Evolutionary conservation across 140 eudicot species (phyloP).

Genomic region (Artemisia princeps): DNA sequence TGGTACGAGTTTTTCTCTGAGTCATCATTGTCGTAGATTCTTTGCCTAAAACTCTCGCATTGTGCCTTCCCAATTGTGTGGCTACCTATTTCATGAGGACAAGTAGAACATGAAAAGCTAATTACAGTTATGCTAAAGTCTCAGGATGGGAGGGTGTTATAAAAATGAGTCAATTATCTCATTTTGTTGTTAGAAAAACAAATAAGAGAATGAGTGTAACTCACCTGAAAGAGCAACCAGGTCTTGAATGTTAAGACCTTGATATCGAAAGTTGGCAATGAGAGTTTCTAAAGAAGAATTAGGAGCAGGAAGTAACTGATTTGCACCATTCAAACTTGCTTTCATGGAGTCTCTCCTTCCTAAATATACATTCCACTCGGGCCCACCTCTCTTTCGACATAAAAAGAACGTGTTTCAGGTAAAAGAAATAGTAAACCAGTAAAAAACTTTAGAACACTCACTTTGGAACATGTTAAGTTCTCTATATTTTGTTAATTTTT

Average conservation of each 20-base stretch:
- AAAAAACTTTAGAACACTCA: not conserved
- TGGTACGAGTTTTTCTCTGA: slow-evolving; percentile 9
- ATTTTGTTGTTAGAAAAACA: not conserved
- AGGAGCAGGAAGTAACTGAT: slow-evolving; percentile 48
- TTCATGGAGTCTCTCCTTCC: slow-evolving; percentile 56
- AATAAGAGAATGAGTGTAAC: not conserved
- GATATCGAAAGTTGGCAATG: slow-evolving; percentile 42
- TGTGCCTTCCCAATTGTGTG: slow-evolving; percentile 59
- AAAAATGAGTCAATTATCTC: no score
- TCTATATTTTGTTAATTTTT: no score
- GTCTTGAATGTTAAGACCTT: slow-evolving; percentile 49
- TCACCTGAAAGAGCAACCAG: slow-evolving; percentile 58
- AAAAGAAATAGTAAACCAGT: not conserved
- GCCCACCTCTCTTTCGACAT: slow-evolving; percentile 48
- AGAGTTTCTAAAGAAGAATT: slow-evolving; percentile 44
- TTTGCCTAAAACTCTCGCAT: slow-evolving; percentile 44
- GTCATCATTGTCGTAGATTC: slow-evolving; percentile 41
- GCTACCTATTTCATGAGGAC: slow-evolving; percentile 31
- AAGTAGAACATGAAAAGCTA: not conserved
- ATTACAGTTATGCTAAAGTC: not conserved
- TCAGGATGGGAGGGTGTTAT: no score
- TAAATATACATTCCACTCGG: slow-evolving; percentile 43
- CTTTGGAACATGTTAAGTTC: not conserved
- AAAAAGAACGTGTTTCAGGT: not conserved
- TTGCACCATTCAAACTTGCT: slow-evolving; percentile 55